A percentile compares a stretch with the other conserved stretches of the same genome.
phyloP scores from a whole-genome alignment of 2,329 filamentous ascomycete species.

The Herpotrichia juniperi region DNA sequence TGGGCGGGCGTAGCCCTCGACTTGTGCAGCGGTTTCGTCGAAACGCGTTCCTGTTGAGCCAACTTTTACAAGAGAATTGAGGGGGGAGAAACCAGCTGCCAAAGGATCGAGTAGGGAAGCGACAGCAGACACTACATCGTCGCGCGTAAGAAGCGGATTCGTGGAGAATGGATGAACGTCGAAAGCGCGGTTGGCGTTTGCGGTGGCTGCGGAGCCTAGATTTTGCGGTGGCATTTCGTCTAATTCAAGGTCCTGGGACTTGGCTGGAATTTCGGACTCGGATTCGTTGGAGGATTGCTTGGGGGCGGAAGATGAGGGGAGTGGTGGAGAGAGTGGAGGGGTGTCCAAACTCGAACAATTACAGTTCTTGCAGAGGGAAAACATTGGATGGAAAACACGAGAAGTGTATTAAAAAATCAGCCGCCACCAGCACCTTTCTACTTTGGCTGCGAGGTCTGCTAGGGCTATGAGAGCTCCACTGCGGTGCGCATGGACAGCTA shows the following conservation, averaged over 20 bases:
- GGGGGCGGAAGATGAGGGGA: slow-evolving; percentile 1
- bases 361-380: slow-evolving; percentile 2
- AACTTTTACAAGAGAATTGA: slow-evolving; percentile 68
- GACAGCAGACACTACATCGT: slow-evolving; percentile 51
- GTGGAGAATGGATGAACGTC: slow-evolving; percentile 49
- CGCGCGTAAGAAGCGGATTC: slow-evolving; percentile 48
- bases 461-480: too few species aligned
- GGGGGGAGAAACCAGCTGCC: slow-evolving; percentile 72
- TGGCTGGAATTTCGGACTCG: neutral
- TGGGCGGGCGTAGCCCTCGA: slow-evolving; percentile 77
- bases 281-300: neutral
- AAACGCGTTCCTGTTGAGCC: slow-evolving; percentile 77
- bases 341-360: neutral
- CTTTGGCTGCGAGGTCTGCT: too few species aligned
- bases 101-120: slow-evolving; percentile 70
- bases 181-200: slow-evolving; percentile 50
- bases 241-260: neutral
- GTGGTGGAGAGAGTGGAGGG: neutral
- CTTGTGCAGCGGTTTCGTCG: slow-evolving; percentile 76
- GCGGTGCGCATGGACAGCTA: too few species aligned
- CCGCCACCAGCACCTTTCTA: too few species aligned
- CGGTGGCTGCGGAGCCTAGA: slow-evolving; percentile 35
- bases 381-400: neutral
- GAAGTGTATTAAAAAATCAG: too few species aligned
- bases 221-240: slow-evolving; percentile 6